Evolutionary conservation across 805 yeast genomes (phyloP).

Genomic region (Kodamaea neixiangensis): DNA sequence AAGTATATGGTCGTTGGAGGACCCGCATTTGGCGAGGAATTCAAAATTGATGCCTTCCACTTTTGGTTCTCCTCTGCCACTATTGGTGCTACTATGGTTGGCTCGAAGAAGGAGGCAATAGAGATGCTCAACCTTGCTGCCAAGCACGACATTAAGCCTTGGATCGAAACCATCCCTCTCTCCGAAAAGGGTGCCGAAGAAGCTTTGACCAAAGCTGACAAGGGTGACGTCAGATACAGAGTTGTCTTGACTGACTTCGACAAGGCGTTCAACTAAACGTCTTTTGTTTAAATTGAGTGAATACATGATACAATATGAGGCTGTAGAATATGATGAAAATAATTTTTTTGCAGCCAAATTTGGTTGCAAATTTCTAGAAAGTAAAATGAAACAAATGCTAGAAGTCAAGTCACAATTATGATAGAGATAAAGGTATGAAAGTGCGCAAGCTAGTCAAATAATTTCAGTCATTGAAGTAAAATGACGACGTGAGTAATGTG

Average conservation of each 20-base stretch:
- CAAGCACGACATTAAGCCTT: conserved; percentile 56
- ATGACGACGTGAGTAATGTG: too few species aligned
- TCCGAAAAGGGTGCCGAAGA: conserved; percentile 52
- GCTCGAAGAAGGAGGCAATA: conserved; percentile 61
- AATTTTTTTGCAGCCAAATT: neutral
- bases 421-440: too few species aligned
- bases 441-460: too few species aligned
- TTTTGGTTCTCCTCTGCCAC: conserved; percentile 52
- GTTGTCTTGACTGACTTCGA: conserved; percentile 60
- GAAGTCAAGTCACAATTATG: too few species aligned
- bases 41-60: conserved; percentile 50
- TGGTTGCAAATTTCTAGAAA: too few species aligned
- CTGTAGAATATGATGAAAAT: too few species aligned
- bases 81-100: conserved; percentile 61
- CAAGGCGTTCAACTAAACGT: conserved; percentile 36
- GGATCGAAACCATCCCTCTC: conserved; percentile 63
- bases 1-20: conserved; percentile 66
- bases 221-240: conserved; percentile 64
- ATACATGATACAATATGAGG: too few species aligned
- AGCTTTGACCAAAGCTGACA: conserved; percentile 55
- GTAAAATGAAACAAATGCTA: too few species aligned
- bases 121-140: conserved; percentile 68
- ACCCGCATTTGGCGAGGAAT: conserved; percentile 47
- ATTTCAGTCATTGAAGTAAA: too few species aligned
- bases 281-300: too few species aligned